These are phyloP conservation scores for Kodamaea neixiangensis DNA, from an alignment of 805 yeast species.

Conservation along the genomic window DNA sequence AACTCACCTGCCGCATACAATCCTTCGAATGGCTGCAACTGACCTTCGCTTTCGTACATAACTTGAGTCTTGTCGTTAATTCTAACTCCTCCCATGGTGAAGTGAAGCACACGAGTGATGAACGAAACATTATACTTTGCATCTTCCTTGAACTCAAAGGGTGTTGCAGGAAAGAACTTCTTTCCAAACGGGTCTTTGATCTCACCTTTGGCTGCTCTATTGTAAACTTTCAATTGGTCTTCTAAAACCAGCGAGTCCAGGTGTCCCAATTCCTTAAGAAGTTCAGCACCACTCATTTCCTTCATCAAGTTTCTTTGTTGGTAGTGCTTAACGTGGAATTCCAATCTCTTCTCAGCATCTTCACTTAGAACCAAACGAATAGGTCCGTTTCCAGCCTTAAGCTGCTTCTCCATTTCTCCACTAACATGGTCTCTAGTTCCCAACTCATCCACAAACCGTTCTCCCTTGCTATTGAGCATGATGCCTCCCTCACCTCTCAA, in stretches of 20 bases:
- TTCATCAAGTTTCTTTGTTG: slow-evolving; percentile 56
- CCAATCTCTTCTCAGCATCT: slow-evolving; percentile 45
- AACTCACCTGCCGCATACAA: slow-evolving; percentile 48
- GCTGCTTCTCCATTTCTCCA: slow-evolving; percentile 52
- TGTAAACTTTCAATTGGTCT: slow-evolving; percentile 41
- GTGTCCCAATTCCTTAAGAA: slow-evolving; percentile 41
- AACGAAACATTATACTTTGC: slow-evolving; percentile 51
- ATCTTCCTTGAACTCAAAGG: slow-evolving; percentile 35
- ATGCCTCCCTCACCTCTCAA: slow-evolving; percentile 68
- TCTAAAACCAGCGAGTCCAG: slow-evolving; percentile 20
- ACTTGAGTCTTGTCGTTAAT: slow-evolving; percentile 48
- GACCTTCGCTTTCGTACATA: slow-evolving; percentile 29
- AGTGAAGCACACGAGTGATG: slow-evolving; percentile 60
- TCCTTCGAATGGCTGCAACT: slow-evolving; percentile 31
- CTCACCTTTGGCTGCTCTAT: slow-evolving; percentile 43
- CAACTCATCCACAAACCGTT: slow-evolving; percentile 61
- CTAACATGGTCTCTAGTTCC: slow-evolving; percentile 63
- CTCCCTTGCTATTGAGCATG: slow-evolving; percentile 51
- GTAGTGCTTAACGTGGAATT: slow-evolving; percentile 58
- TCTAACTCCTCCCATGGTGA: slow-evolving; percentile 71
- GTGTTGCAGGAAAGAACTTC: slow-evolving; percentile 50
- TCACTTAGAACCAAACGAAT: slow-evolving; percentile 52
- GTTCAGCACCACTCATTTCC: slow-evolving; percentile 43
- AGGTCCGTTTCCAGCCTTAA: slow-evolving; percentile 43
- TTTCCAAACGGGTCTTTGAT: slow-evolving; percentile 45